These are phyloP conservation scores for Globisporangium lucens DNA, from an alignment of 352 stramenopile species.

Conservation along the genomic window DNA sequence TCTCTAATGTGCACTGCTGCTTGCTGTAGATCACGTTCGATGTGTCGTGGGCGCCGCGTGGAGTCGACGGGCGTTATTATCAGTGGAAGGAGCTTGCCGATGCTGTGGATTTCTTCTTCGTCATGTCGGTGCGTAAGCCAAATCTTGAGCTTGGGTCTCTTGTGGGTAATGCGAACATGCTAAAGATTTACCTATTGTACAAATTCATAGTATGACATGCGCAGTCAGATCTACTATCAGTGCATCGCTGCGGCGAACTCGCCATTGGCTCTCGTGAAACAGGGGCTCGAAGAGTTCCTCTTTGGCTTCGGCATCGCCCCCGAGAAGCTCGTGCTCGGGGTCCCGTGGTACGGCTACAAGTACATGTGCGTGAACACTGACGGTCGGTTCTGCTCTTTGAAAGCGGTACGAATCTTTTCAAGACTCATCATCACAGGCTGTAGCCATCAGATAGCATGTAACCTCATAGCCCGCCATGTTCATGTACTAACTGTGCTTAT, in stretches of 20 bases:
- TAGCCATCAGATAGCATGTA: no score
- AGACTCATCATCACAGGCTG: neutral
- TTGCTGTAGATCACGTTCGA: conserved; percentile 70
- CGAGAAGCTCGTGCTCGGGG: conserved; percentile 84
- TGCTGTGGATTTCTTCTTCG: conserved; percentile 82
- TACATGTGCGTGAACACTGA: conserved; percentile 56
- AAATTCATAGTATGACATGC: conserved; percentile 81
- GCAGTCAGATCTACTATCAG: conserved; percentile 88
- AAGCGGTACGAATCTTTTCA: conserved; percentile 15
- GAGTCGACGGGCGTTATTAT: conserved; percentile 83
- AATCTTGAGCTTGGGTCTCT: no score
- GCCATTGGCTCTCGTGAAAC: conserved; percentile 59
- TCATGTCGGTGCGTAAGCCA: conserved; percentile 73
- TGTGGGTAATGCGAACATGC: no score
- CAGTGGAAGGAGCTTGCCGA: conserved; percentile 67
- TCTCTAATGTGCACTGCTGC: neutral
- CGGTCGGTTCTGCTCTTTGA: conserved; percentile 28
- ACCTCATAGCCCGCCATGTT: neutral
- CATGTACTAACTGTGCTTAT: neutral
- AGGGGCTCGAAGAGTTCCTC: conserved; percentile 79
- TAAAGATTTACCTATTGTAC: no score
- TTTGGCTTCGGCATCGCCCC: conserved; percentile 50
- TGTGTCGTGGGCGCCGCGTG: conserved; percentile 72
- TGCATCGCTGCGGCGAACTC: conserved; percentile 88
- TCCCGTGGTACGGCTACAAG: conserved; percentile 91